A percentile compares a stretch with the other conserved stretches of the same genome.
Evolutionary conservation across 2,329 filamentous ascomycete genomes (phyloP).

Genomic region (Venturia aucupariae): DNA sequence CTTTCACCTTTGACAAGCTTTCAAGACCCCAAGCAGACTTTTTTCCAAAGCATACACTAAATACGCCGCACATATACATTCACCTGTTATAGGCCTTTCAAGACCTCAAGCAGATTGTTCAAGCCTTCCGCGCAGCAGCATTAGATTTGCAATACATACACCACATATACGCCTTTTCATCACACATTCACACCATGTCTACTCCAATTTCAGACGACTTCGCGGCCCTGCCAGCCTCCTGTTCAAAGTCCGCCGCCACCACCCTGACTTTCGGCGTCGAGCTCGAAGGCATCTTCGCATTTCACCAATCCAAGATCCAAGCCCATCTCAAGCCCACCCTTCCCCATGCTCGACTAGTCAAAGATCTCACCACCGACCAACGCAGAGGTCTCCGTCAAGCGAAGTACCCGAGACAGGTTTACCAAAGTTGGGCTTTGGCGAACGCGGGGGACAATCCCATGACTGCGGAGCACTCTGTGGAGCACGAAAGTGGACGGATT

Average conservation of each 20-base stretch:
- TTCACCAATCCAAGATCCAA: slow-evolving; percentile 13
- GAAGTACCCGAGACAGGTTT: not conserved
- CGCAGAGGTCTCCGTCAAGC: not conserved
- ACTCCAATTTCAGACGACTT: not conserved
- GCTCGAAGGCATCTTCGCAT: slow-evolving; percentile 15
- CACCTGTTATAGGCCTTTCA: not conserved
- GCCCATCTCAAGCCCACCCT: slow-evolving; percentile 1
- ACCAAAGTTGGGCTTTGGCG: slow-evolving; percentile 13
- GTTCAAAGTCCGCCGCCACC: not conserved
- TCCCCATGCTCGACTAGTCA: slow-evolving; percentile 10
- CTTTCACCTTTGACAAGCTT: not conserved
- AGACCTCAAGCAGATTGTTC: not conserved
- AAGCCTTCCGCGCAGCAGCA: not conserved
- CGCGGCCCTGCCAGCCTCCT: not conserved
- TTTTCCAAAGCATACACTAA: not conserved
- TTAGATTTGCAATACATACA: not conserved
- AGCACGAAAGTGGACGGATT: not conserved
- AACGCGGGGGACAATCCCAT: not conserved
- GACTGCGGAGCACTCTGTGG: not conserved
- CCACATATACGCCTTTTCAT: not conserved
- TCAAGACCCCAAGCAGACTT: not conserved
- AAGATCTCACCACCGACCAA: not conserved
- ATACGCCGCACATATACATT: not conserved
- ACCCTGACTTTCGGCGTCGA: slow-evolving; percentile 16
- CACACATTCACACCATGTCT: not conserved